Evolutionary conservation across 2,329 filamentous ascomycete genomes (phyloP).

Genomic region (Trichoderma citrinoviride): DNA sequence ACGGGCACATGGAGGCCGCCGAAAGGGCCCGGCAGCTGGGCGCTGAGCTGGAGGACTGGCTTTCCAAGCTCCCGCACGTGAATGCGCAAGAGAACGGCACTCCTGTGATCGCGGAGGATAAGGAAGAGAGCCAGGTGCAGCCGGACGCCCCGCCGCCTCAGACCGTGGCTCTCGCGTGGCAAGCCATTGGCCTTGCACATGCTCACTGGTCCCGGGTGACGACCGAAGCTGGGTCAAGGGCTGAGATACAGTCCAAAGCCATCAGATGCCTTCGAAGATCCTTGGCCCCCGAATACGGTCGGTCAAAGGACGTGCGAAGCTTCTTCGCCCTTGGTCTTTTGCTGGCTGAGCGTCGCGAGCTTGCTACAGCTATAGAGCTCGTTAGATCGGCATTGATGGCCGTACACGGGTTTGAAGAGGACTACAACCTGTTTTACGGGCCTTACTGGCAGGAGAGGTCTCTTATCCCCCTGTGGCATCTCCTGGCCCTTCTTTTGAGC

Average conservation of each 20-base stretch:
- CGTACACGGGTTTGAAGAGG: slow-evolving; percentile 47
- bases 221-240: slow-evolving; percentile 67
- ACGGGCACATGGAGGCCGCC: slow-evolving; percentile 70
- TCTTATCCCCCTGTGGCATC: slow-evolving; percentile 82
- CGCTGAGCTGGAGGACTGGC: slow-evolving; percentile 69
- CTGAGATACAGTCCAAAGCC: slow-evolving; percentile 73
- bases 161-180: slow-evolving; percentile 69
- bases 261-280: slow-evolving; percentile 73
- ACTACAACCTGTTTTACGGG: slow-evolving; percentile 45
- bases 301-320: slow-evolving; percentile 68
- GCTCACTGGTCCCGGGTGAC: slow-evolving; percentile 86
- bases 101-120: slow-evolving; percentile 32
- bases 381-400: slow-evolving; percentile 73
- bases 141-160: slow-evolving; percentile 51
- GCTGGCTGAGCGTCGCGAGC: slow-evolving; percentile 81
- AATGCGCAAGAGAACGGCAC: slow-evolving; percentile 31
- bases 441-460: slow-evolving; percentile 62
- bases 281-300: slow-evolving; percentile 63
- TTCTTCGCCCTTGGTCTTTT: slow-evolving; percentile 79
- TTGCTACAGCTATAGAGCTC: slow-evolving; percentile 76
- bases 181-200: slow-evolving; percentile 80
- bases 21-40: slow-evolving; percentile 75
- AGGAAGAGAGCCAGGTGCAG: slow-evolving; percentile 34
- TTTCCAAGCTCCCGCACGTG: slow-evolving; percentile 56
- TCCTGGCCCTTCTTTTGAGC: slow-evolving; percentile 80